Evolutionary conservation across 352 stramenopile species (phyloP).

Genomic region (Phytophthora litchii): DNA sequence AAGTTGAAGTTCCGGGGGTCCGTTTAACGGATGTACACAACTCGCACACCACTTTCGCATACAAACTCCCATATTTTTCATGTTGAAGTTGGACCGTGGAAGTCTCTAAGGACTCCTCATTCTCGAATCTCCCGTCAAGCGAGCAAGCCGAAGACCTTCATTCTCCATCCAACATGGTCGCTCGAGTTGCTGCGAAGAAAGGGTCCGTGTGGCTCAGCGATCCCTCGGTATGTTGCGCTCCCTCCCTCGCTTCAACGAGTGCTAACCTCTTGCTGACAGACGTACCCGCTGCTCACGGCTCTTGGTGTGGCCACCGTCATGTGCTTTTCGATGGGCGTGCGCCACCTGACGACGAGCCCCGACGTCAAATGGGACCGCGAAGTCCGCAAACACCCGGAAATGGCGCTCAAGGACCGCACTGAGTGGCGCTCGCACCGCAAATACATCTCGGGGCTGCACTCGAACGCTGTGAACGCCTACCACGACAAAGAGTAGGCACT

Average conservation of each 20-base stretch:
- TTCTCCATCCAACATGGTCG: conserved; percentile 30
- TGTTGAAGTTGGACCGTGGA: conserved; percentile 28
- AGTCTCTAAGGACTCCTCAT: conserved; percentile 15
- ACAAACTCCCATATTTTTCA: conserved; percentile 7
- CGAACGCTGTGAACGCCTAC: conserved; percentile 53
- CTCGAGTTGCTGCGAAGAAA: conserved; percentile 45
- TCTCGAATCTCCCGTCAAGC: conserved; percentile 22
- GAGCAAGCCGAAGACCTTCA: conserved; percentile 6
- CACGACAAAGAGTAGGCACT: conserved; percentile 29
- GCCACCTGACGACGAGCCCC: conserved; percentile 56
- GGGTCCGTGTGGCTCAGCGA: conserved; percentile 50
- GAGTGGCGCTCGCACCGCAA: conserved; percentile 62
- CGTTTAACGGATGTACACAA: conserved; percentile 7
- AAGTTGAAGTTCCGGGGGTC: not conserved
- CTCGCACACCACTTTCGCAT: conserved; percentile 1
- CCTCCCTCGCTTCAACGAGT: not conserved
- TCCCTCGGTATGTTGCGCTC: conserved; percentile 35
- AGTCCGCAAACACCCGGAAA: conserved; percentile 58
- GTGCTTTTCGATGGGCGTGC: conserved; percentile 46
- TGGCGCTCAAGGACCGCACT: conserved; percentile 44
- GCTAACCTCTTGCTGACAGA: conserved; percentile 27
- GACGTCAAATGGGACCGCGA: conserved; percentile 73
- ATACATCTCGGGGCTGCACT: conserved; percentile 42
- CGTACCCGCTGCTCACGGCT: conserved; percentile 56
- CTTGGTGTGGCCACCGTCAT: conserved; percentile 45